Conservation (phyloP, 2,329 filamentous ascomycete genomes). For the Coniochaeta hoffmannii region DNA sequence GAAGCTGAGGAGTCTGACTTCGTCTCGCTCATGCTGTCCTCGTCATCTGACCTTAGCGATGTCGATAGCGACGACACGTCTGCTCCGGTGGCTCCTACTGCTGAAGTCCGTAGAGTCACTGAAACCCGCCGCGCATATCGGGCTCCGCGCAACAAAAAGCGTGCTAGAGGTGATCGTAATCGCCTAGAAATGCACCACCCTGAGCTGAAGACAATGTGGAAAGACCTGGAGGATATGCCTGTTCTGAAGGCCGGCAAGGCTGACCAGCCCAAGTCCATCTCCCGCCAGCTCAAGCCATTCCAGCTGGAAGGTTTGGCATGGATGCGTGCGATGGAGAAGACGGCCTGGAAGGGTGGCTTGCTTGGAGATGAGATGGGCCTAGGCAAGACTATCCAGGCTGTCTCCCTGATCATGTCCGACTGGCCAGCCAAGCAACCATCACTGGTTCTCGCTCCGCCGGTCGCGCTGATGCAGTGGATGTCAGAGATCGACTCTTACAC, state of each 20-base stretch:
- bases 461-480: conserved; percentile 94
- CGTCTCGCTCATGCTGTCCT: neutral
- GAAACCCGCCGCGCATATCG: conserved; percentile 26
- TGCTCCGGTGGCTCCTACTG: neutral
- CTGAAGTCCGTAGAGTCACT: conserved; percentile 12
- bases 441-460: conserved; percentile 83
- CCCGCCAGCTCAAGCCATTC: conserved; percentile 80
- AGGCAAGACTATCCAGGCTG: conserved; percentile 96
- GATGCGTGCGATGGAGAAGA: conserved; percentile 88
- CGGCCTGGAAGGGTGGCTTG: conserved; percentile 78
- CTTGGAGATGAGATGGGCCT: conserved; percentile 98
- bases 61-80: conserved; percentile 3
- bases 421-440: conserved; percentile 78
- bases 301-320: conserved; percentile 90
- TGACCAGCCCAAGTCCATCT: conserved; percentile 69
- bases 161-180: conserved; percentile 43
- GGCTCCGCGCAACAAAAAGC: conserved; percentile 15
- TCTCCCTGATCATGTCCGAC: conserved; percentile 97
- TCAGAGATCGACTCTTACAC: conserved; percentile 76
- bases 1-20: neutral
- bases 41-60: neutral
- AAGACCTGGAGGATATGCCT: conserved; percentile 60
- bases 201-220: conserved; percentile 77
- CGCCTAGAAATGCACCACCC: conserved; percentile 74
- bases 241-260: conserved; percentile 56